Evolutionary conservation across 2,329 filamentous ascomycete species (phyloP), one percentile per base, ranked within the genome.

Genomic region (Amylocarpus encephaloides): DNA sequence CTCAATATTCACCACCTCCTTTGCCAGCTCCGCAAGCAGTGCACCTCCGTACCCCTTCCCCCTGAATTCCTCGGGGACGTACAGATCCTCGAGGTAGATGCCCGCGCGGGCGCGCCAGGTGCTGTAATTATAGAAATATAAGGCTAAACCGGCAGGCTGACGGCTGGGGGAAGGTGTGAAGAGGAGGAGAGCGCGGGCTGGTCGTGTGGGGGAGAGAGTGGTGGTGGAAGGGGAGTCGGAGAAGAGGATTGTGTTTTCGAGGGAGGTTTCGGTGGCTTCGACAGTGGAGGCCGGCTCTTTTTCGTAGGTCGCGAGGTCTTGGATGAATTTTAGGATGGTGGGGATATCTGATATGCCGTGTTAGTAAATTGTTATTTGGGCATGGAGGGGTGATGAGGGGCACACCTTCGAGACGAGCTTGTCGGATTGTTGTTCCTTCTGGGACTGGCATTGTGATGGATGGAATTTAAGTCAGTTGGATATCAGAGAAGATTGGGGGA

Each of bases 111-210:
- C 80, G 7, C 86, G 80, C 93, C 93, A 97, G 0, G 92, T 96
- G 64, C 84, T 89, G 71, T 95, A 97, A 71, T 92, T 97, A 75
- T 92, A 90, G 68, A 95, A 97, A 72, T 90, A 96, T 36, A 96
- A 71, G 1, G 90, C 90, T 79, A 96, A 88, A 43, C 86, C 89
- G 0, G 81, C 86, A 0, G 67, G 67, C 35, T 70, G 64, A 10
- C 72, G 68, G 5, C 71, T 16, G 15, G 34, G n/a, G 32, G 32
- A n/a, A n/a, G 32, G 11, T 32, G 42, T 16, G n/a, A 47, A 35
- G 3, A 47, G 26, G 10, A 47, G 18, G n/a, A 68, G 26, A 74
- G 71, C 1, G 67, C 88, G 86, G 15, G 90, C 86, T 29, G 85
- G 88, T n/a, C 72, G 73, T 4, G 68, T 61, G 1, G 78, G 67